These are phyloP conservation scores for Fusarium humuli DNA, from an alignment of 2,329 filamentous ascomycete species.

Conservation along the genomic window DNA sequence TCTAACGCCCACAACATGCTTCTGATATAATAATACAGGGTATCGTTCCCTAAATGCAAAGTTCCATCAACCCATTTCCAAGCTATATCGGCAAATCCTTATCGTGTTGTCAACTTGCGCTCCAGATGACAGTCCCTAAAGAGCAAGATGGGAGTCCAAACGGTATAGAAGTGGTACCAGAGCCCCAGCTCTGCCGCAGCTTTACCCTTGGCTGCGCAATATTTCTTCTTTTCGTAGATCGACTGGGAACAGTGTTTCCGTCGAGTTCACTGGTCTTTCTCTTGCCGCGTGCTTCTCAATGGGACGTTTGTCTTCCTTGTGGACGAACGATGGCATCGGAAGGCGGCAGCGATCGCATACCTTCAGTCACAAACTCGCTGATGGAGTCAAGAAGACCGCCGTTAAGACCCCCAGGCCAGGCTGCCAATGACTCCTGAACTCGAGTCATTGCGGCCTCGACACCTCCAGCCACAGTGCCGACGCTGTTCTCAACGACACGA, in stretches of 20 bases:
- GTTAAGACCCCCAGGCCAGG: background rate
- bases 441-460: constrained; percentile 6
- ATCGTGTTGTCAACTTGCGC: background rate
- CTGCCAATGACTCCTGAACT: constrained; percentile 14
- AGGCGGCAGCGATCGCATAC: constrained; percentile 23
- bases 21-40: background rate
- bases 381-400: background rate
- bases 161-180: background rate
- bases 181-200: background rate
- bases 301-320: background rate
- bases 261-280: background rate
- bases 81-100: background rate
- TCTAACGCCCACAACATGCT: background rate
- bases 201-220: background rate
- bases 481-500: background rate
- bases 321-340: constrained; percentile 11
- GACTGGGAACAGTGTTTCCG: background rate
- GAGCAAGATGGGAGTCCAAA: background rate
- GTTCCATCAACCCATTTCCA: background rate
- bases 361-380: constrained; percentile 19
- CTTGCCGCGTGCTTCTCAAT: background rate
- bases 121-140: background rate
- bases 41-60: background rate
- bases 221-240: background rate
- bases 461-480: background rate